phyloP scores from a whole-genome alignment of 805 yeast genomes.

The Barnettozyma vustinii region DNA sequence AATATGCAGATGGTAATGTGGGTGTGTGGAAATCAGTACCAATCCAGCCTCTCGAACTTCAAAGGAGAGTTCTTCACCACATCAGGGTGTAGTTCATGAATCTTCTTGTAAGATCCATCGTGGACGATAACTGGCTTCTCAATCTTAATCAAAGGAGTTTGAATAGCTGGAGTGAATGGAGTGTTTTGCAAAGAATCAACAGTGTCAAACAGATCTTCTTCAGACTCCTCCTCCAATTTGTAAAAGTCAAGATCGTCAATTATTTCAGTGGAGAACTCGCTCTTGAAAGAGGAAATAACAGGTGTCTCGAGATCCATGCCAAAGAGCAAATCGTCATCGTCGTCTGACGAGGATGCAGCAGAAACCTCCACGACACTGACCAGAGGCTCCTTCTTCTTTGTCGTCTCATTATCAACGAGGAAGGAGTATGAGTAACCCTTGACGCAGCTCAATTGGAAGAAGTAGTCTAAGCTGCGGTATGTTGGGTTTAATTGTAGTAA shows the following conservation, averaged over 20 bases:
- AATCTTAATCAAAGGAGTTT: conserved; percentile 8
- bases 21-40: conserved; percentile 5
- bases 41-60: conserved; percentile 11
- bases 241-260: not conserved
- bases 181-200: conserved; percentile 6
- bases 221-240: not conserved
- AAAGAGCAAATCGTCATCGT: conserved; percentile 12
- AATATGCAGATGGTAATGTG: not conserved
- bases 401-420: not conserved
- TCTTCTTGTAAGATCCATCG: conserved; percentile 1
- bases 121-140: not conserved
- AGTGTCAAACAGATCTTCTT: conserved; percentile 9
- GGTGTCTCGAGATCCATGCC: conserved; percentile 12
- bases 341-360: conserved; percentile 1
- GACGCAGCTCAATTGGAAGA: conserved; percentile 21
- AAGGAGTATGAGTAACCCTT: conserved; percentile 9
- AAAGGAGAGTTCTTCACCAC: conserved; percentile 7
- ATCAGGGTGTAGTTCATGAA: conserved; percentile 2
- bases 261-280: not conserved
- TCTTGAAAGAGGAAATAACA: conserved; percentile 1
- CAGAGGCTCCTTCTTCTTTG: conserved; percentile 1
- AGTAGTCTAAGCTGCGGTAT: conserved; percentile 43
- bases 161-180: conserved; percentile 12
- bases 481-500: conserved; percentile 64
- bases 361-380: conserved; percentile 3